These are phyloP conservation scores for Aspergillus aculeatinus DNA, from an alignment of 2,329 filamentous ascomycete genomes.

Conservation along the genomic window DNA sequence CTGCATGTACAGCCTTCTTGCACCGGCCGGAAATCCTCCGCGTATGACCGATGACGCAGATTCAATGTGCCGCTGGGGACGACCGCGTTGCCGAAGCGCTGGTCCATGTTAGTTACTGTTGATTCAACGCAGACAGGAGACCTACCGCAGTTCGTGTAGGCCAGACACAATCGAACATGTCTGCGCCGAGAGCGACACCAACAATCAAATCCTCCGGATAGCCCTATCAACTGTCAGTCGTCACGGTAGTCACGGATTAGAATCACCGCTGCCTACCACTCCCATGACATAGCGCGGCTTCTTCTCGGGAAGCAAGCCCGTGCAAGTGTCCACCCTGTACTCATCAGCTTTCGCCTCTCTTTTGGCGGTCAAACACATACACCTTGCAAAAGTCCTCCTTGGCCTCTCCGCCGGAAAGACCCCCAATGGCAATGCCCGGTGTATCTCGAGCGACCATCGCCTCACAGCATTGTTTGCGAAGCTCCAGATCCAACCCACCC, in stretches of 20 bases:
- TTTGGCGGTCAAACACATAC: conserved; percentile 25
- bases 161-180: conserved; percentile 99
- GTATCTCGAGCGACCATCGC: conserved; percentile 90
- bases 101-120: background rate
- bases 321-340: conserved; percentile 72
- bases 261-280: conserved; percentile 54
- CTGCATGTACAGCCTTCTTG: conserved; percentile 79
- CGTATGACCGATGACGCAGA: conserved; percentile 72
- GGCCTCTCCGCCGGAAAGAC: conserved; percentile 89
- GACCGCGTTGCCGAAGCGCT: conserved; percentile 90
- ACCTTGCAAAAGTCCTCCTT: conserved; percentile 91
- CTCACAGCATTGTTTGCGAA: conserved; percentile 77
- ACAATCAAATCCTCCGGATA: conserved; percentile 96
- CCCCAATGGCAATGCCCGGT: conserved; percentile 94
- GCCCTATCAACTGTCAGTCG: conserved; percentile 50
- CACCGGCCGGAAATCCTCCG: conserved; percentile 77
- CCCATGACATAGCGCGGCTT: conserved; percentile 99
- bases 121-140: conserved; percentile 3
- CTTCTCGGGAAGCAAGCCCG: conserved; percentile 74
- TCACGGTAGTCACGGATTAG: background rate
- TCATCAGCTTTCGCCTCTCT: conserved; percentile 11
- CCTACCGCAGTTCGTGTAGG: conserved; percentile 83
- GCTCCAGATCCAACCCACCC: conserved; percentile 83
- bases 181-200: conserved; percentile 86
- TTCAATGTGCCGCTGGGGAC: conserved; percentile 81